Evolutionary conservation across 495 filamentous ascomycete species (phyloP), one percentile per base, ranked within the genome.

Genomic region (Oidiodendron maius): DNA sequence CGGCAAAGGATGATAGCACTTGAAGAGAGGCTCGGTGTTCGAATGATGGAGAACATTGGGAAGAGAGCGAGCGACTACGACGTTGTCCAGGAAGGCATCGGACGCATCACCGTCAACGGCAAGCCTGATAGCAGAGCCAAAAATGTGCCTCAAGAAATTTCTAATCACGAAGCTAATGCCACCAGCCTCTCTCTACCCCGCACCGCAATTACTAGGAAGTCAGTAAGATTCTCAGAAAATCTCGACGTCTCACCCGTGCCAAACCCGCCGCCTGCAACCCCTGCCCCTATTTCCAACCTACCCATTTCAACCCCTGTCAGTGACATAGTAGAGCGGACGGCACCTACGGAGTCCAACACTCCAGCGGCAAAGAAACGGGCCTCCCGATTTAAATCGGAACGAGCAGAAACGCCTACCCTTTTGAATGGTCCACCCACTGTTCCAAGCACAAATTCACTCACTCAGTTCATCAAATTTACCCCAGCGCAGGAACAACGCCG

Each of bases 1-100:
- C 76, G 81, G 21, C 71, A 75, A 42, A 72, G 83, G 40, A 95
- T 98, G 88, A 76, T 85, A 40, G 86, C 88, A 51, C 70, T 98
- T n/a, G 85, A 91, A 60, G 72, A 81, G 48, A 80, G 77, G 37
- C 71, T 91, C 3, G 84, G 80, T 40, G 71, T 73, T 24, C 63
- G 74, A 46, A 71, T 74, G 15, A 67, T 78, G 63, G 64, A 66
- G 54, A 82, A 80, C 46, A 55, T 75, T 48, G 79, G 58, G 65
- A 60, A 77, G 68, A 57, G 64, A 73, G 51, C 58, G 6, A 54
- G 49, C 37, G 36, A 59, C 24, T 51, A 53, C 24, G 61, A 64
- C 25, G 41, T 56, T 22, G 51, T 61, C 5, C 20, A 52, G 24
- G 62, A 65, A 23, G 64, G 68, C 9, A 62, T 72, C 44, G 68